Evolutionary conservation across 2,329 filamentous ascomycete genomes (phyloP), one percentile per base, ranked within the genome.

Genomic region (Sclerotinia nivalis): DNA sequence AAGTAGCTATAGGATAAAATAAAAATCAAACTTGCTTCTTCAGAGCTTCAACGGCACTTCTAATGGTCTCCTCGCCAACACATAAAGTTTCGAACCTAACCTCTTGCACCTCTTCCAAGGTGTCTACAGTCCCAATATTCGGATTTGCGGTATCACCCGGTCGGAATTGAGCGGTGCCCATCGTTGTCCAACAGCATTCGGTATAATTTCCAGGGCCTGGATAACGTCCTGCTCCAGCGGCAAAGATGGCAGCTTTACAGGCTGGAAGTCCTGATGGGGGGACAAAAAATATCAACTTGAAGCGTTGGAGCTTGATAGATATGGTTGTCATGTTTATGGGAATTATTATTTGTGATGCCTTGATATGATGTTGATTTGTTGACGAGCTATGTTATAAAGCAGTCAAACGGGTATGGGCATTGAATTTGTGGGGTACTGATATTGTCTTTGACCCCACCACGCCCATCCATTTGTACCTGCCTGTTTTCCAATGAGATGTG

Each of bases 151-250:
- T 78, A 69, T 83, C 82, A 0, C 86, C 87, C 0, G 89, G 89
- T 0, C 87, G 84, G 78, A 92, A 93, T 76, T 92, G 89, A 0
- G 88, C 89, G 0, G 82, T 87, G 7, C 89, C 90, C 3, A 79
- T 72, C 0, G 80, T 78, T 2, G 80, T 80, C 81, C 82, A 88
- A 77, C 83, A 83, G 76, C 82, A 84, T 74, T 88, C 85, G 31
- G 83, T 85, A 75, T 88, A 88, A 72, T 82, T 83, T 37, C 84
- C 84, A 0, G 81, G 75, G 0, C 81, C 81, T 3, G 71, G 72
- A 49, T 84, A 85, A 6, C 82, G 79, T 37, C 86, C 86, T 0
- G 85, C 86, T 31, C 86, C 86, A 20, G 84, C 84, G 25, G 80
- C 80, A 76, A 88, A 88, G 73, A 88, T 81, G 71, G 86, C 86